Base-by-base conservation (phyloP, 805 yeast species). In the Saturnispora halmiae region DNA sequence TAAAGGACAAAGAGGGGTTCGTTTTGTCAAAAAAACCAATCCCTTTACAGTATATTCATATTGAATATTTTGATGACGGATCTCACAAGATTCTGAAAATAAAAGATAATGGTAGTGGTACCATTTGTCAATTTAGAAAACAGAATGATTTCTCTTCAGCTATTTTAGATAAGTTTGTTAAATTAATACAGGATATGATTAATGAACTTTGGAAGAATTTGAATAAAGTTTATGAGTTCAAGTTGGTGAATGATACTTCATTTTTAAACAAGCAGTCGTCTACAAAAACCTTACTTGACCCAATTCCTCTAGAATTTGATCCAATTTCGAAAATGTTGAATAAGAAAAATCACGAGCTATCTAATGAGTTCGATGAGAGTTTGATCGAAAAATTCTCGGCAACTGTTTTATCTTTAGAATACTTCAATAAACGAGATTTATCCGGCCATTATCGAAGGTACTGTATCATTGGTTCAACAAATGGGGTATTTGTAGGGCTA, bases 401-500 rank as follows among this genome's bases (percentile, higher is more conserved):
- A n/a, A 30, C 41, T n/a, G n/a, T n/a, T 6, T 35, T 38, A 27
- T 42, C 43, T 15, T 34, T 43, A 31, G 51, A 48, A 21, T 38
- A 43, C 29, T 41, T 43, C 16, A 33, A 37, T 19, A 32, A 33
- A 24, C 42, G 41, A 20, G 31, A 32, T 11, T 21, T 22, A 4
- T 18, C 26, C 14, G 27, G 28, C 11, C 40, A 16, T 15, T 22
- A 33, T 16, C 46, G 46, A 16, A 39, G 36, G 9, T 79, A 70
- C 44, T 57, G 67, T 31, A 56, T 82, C 2, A 54, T 80, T 16
- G 95, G 92, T 1, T 64, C 82, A 3, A 68, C 68, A 2, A 60
- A 66, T 39, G 95, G 95, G 1, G 59, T 86, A 2, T 81, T 70
- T 49, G 58, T 82, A 46, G 65, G 70, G n/a, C 64, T 63, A 42